Evolutionary conservation across 2,329 filamentous ascomycete genomes (phyloP), one percentile per base, ranked within the genome.

Genomic region (Phialophora chinensis): DNA sequence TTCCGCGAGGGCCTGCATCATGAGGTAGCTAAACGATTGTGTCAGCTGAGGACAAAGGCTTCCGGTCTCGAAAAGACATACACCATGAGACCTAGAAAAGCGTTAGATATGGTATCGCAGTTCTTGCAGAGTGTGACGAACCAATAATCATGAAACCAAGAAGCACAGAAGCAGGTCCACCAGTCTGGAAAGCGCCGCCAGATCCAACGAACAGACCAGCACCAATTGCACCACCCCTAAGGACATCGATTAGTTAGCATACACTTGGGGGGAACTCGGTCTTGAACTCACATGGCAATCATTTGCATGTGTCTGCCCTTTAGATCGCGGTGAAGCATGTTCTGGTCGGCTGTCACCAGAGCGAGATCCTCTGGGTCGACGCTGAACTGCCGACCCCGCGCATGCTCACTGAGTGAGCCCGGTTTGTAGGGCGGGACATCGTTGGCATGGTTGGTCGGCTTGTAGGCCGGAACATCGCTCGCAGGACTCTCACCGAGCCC

Each of bases 1-100:
- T 77, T 89, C 87, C 54, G 84, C 87, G 57, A 89, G 79, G 29
- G 87, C 85, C 71, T 87, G 84, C 72, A 86, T 82, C 10, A 84
- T 86, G 72, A 86, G 83, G 58, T 71, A 70, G 47, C 66, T 68
- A 64, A 62, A 62, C 7, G 8, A 54, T 42, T 20, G 80, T 80
- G 14, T 81, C 74, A 44, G 81, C 79, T 71, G 80, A 80, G 11
- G 79, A 78, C 58, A 81, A 49, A 71, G 0, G 80, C 80, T 12
- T 81, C 69, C 85, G 83, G 8, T 82, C 76, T 68, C 84, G 76
- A 73, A 47, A 53, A 62, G 29, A 62, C 67, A 53, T 88, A 78
- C 71, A 88, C 78, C 83, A 88, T 87, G 71, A 72, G 23, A 64
- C 68, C 68, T 70, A 54, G 49, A 55, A 56, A 53, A 1, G 53